Percentiles rank a stretch among this genome's conserved stretches.
Conservation (phyloP, 2,329 filamentous ascomycete genomes). For the Penicillium sp. region DNA sequence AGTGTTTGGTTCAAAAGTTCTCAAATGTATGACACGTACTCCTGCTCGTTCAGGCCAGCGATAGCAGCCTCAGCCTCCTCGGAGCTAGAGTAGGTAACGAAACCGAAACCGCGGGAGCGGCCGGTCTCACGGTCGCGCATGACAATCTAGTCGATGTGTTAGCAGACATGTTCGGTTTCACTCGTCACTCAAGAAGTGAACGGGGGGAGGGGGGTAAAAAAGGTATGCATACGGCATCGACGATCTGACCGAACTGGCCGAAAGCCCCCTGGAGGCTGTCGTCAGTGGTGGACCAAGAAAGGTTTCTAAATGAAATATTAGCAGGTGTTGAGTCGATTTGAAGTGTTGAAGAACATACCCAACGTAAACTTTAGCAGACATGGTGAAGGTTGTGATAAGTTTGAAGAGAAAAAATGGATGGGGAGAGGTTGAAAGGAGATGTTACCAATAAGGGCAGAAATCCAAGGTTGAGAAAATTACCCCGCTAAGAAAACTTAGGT, state of each 20-base stretch:
- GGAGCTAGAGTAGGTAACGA: slow-evolving; percentile 15
- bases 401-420: neutral
- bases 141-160: slow-evolving; percentile 9
- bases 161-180: neutral
- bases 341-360: slow-evolving; percentile 2
- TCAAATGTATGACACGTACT: neutral
- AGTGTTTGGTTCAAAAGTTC: neutral
- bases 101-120: slow-evolving; percentile 19
- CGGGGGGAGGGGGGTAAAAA: neutral
- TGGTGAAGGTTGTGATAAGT: slow-evolving; percentile 5
- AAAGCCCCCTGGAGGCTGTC: slow-evolving; percentile 10
- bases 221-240: slow-evolving; percentile 8
- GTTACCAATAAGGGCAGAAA: neutral
- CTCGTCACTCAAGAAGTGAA: neutral
- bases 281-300: slow-evolving; percentile 15
- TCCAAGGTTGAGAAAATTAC: neutral
- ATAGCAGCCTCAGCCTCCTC: slow-evolving; percentile 15
- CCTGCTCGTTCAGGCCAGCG: slow-evolving; percentile 13
- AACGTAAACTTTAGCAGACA: slow-evolving; percentile 17
- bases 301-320: slow-evolving; percentile 5
- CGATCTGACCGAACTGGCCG: slow-evolving; percentile 8
- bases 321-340: neutral
- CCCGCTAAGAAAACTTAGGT: neutral
- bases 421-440: neutral
- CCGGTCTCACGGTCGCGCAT: slow-evolving; percentile 18